Base-by-base conservation (phyloP, 2,329 filamentous ascomycete species). In the Coniochaeta pulveracea region DNA sequence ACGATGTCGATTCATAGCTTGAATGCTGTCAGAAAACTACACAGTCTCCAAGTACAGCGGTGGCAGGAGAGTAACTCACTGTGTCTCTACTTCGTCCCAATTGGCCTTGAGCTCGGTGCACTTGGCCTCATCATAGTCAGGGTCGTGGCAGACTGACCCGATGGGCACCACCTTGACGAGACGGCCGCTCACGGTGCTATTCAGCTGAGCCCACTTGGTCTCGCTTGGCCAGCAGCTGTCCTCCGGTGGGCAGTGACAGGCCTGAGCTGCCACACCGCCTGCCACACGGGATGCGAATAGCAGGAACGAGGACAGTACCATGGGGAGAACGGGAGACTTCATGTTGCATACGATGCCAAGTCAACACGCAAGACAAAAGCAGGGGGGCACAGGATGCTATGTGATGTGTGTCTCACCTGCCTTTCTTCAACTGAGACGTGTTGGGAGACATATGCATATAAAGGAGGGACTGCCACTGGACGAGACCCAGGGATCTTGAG, bases 101-200 rank as follows among this genome's bases (percentile, higher is more conserved):
- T 40, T 24, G 8, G 31, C 39, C 34, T 46, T 34, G 12, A 69
- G 37, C 6, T 34, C 41, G 2, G 44, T 37, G 37, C 66, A 71
- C 14, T 45, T 39, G 2, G 41, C 50, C 11, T 65, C 47, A 42
- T 63, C 63, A 19, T 45, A 45, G 3, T 33, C 42, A 2, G 47
- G 54, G 16, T 54, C 49, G 38, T 72, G 66, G 41, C 67, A 72
- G 1, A 57, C 50, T 1, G 55, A 41, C 1, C 55, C 69, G 3
- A 69, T 42, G 0, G 68, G 67, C 1, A 57, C 43, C 1, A 58
- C 65, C 4, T 54, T 51, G 16, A 70, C 48, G 19, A 70, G 49
- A 12, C 46, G 48, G 2, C 66, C 66, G 8, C 48, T 47, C 6
- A 70, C 44, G 5, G 63, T 58, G 11, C 45, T 26, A 37, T 71